A percentile compares a stretch with the other conserved stretches of the same genome.
These are phyloP conservation scores for Warburgia ugandensis DNA, from an alignment of 164 flowering plant genomes.

Conservation along the genomic window DNA sequence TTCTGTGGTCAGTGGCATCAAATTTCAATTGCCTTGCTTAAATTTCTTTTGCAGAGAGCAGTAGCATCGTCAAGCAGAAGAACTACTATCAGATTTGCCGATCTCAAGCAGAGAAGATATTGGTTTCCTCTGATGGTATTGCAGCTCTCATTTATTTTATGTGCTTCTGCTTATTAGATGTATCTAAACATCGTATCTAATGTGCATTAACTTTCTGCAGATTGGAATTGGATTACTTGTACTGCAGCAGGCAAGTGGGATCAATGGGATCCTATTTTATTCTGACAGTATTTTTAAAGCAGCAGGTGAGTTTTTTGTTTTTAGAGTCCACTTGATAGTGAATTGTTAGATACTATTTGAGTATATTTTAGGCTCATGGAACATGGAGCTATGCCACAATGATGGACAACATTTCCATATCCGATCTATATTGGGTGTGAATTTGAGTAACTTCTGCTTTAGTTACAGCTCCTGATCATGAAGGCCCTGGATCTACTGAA, in stretches of 20 bases:
- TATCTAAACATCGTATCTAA: too few species aligned
- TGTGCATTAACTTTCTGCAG: slow-evolving; percentile 46
- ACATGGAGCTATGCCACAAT: too few species aligned
- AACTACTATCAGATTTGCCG: slow-evolving; percentile 53
- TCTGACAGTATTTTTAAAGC: slow-evolving; percentile 69
- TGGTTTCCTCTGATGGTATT: slow-evolving; percentile 86
- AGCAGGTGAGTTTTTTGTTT: slow-evolving; percentile 69
- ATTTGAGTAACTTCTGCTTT: too few species aligned
- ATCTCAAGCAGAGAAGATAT: slow-evolving; percentile 67
- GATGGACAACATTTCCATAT: too few species aligned
- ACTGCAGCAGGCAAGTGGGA: slow-evolving; percentile 83
- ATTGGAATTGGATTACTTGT: slow-evolving; percentile 79
- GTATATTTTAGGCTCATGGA: too few species aligned
- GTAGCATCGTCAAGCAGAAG: slow-evolving; percentile 56
- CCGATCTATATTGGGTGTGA: too few species aligned
- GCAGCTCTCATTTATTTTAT: not conserved
- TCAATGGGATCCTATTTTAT: slow-evolving; percentile 85
- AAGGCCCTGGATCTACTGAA: too few species aligned
- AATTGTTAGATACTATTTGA: too few species aligned
- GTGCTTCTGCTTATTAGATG: not conserved
- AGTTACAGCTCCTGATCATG: too few species aligned
- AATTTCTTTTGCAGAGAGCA: slow-evolving; percentile 42
- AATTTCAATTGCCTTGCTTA: not conserved
- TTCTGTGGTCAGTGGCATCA: too few species aligned
- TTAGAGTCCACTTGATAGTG: too few species aligned